These are phyloP conservation scores for Ormosia semicastrata DNA, from an alignment of 306 rosid species.

Conservation along the genomic window DNA sequence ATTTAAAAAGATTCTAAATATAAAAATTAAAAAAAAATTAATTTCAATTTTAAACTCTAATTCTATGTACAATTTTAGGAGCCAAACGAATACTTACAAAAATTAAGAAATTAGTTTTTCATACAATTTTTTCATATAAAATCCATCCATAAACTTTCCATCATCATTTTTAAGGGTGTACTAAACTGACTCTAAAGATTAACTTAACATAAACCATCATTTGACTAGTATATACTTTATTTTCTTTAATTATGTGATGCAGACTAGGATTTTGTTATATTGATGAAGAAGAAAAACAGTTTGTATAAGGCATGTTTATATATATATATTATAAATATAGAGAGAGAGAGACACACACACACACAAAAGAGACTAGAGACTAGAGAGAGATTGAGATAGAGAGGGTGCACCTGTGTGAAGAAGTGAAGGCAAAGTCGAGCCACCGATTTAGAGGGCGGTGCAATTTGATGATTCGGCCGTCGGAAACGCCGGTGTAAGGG, in stretches of 20 bases:
- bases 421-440: slow-evolving; percentile 56
- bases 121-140: not conserved
- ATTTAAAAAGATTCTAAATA: no score
- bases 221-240: not conserved
- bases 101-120: no score
- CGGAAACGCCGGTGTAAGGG: slow-evolving; percentile 74
- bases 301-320: not conserved
- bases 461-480: slow-evolving; percentile 78
- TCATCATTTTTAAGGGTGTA: not conserved
- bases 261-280: no score
- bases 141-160: not conserved
- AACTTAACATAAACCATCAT: not conserved
- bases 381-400: no score
- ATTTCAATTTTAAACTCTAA: no score
- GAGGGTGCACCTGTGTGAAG: slow-evolving; percentile 45
- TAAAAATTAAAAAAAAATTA: no score
- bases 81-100: no score
- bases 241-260: not conserved
- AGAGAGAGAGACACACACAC: not conserved
- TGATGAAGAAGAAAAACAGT: not conserved
- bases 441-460: slow-evolving; percentile 34
- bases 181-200: not conserved
- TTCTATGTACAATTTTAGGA: no score
- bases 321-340: not conserved
- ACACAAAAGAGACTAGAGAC: no score